phyloP scores from a whole-genome alignment of 805 yeast species.

The Ogataea pignaliae region DNA sequence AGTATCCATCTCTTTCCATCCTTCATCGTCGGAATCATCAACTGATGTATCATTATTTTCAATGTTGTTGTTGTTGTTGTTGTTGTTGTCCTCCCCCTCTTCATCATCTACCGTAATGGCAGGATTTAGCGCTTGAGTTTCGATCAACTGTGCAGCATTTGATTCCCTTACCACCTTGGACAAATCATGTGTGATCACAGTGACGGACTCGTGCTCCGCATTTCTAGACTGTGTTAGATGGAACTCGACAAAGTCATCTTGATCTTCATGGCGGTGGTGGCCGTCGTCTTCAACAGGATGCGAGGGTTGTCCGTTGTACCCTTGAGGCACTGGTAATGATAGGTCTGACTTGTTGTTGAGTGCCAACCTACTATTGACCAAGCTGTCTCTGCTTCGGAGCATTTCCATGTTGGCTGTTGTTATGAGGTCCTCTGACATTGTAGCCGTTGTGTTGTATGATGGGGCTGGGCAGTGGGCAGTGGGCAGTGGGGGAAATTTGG shows the following conservation, averaged over 20 bases:
- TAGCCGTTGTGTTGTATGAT: no score
- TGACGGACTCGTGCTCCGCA: slow-evolving; percentile 15
- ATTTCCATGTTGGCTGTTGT: no score
- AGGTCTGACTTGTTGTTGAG: no score
- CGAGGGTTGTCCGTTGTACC: no score
- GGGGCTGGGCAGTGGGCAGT: no score
- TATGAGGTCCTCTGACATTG: no score
- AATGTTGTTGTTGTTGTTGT: not conserved
- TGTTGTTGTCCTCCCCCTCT: not conserved
- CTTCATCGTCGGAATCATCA: slow-evolving; percentile 36
- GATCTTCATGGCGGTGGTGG: not conserved
- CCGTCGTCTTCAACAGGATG: no score
- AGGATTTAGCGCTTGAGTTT: not conserved
- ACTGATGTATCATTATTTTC: slow-evolving; percentile 2
- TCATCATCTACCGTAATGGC: not conserved
- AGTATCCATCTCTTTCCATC: slow-evolving; percentile 87
- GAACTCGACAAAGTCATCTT: slow-evolving; percentile 22
- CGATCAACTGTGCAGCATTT: not conserved
- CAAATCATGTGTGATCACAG: slow-evolving; percentile 16
- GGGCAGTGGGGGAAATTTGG: no score
- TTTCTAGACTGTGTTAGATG: slow-evolving; percentile 13
- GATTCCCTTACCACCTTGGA: slow-evolving; percentile 3
- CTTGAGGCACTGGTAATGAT: no score
- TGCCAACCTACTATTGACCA: no score
- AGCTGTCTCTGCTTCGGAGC: no score